Base-by-base conservation (phyloP, 1,284 basidiomycete genomes). In the Pisolithus thermaeus region DNA sequence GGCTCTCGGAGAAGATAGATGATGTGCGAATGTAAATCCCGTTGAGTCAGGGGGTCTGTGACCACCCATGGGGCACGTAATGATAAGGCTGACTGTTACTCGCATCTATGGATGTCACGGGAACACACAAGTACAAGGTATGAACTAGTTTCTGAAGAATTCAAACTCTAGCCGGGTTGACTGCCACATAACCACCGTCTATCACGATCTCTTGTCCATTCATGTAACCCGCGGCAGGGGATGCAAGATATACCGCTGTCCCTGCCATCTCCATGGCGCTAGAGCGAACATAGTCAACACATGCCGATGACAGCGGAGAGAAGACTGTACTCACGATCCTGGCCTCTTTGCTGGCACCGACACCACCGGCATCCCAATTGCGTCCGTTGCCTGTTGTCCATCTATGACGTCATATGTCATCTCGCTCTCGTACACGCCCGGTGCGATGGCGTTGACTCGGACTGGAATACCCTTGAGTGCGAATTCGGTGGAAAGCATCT, bases 121-220 rank as follows among this genome's bases (percentile, higher is more conserved):
- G 51, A 18, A 23, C 2, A 1, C 7, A 20, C 11, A 25, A 42
- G 32, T 7, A 14, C 3, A 4, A 27, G 41, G 20, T 8, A 22
- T 23, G 16, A 20, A 12, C 14, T 20, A 32, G 23, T 7, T 22
- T 11, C 16, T 27, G 16, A 14, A 11, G 23, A 22, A 43, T 18
- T 65, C 52, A 66, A 7, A 56, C 20, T 14, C 53, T 48, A 5
- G 75, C 73, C 37, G 88, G 87, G 60, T 90, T 90, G 28, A 88
- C 84, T n/a, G 80, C 75, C 3, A 80, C 56, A 62, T 78, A 87
- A 1, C 87, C 85, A 28, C 87, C 88, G 59, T 90, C 87, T 36
- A 90, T 76, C 18, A 80, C 67, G 41, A 90, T 74, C 59, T 89
- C 83, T 60, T 88, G 84, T 8, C 88, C 87, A 57, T 84, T 87